A percentile compares a stretch with the other conserved stretches of the same genome.
phyloP scores from a whole-genome alignment of 2,329 filamentous ascomycete species.

The Davidsoniella neocaledoniae region DNA sequence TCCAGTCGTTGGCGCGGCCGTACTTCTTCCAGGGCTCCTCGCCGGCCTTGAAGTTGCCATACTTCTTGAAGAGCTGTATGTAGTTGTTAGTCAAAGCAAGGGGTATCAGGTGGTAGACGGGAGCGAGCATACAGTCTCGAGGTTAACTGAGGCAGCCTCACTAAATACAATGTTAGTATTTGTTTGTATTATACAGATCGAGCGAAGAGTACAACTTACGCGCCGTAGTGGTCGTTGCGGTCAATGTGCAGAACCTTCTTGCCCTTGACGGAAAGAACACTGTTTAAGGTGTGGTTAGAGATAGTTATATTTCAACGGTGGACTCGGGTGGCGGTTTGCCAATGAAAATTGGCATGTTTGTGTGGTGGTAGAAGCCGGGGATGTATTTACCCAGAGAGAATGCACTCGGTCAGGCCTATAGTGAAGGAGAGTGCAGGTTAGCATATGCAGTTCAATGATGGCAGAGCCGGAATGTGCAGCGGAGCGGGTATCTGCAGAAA shows the following conservation, averaged over 20 bases:
- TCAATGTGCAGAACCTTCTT: conserved; percentile 99
- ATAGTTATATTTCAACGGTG: conserved; percentile 2
- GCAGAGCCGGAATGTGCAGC: background rate
- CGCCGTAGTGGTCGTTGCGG: conserved; percentile 95
- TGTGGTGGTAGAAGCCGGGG: background rate
- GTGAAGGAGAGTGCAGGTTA: conserved; percentile 17
- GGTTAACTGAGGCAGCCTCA: conserved; percentile 91
- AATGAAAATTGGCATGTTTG: background rate
- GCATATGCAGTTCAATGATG: conserved; percentile 9
- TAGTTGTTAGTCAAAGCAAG: background rate
- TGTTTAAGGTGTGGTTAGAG: conserved; percentile 20
- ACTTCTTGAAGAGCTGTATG: conserved; percentile 81
- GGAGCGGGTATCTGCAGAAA: background rate
- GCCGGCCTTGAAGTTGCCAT: conserved; percentile 62
- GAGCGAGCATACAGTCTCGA: conserved; percentile 56
- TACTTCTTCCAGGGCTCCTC: conserved; percentile 98
- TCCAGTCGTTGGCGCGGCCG: conserved; percentile 94
- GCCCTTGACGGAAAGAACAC: conserved; percentile 93
- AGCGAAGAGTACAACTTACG: conserved; percentile 38
- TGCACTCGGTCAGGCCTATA: conserved; percentile 90
- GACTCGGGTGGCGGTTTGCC: no score
- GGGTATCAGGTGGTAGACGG: conserved; percentile 7
- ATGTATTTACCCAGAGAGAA: conserved; percentile 71
- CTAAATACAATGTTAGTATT: conserved; percentile 22
- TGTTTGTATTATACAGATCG: conserved; percentile 17